Percentiles rank a stretch among this genome's conserved stretches.
Evolutionary conservation across 257 asterid species (phyloP).

Genomic region (Cynanchum wilfordii): DNA sequence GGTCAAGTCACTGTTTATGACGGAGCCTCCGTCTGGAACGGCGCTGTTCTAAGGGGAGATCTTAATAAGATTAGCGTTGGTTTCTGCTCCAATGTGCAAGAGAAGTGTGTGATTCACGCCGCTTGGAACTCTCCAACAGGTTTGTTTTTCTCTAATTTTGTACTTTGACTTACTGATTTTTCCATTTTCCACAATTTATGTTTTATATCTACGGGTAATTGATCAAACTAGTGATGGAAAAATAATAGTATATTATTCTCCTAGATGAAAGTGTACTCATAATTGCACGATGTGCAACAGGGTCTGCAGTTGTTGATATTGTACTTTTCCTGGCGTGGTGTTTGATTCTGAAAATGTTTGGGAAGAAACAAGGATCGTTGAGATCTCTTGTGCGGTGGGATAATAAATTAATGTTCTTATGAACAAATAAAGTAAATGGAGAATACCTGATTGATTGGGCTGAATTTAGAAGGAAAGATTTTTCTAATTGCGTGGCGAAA

Average conservation of each 20-base stretch:
- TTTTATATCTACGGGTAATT: not conserved
- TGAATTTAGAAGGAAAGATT: not conserved
- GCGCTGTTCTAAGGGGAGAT: slow-evolving; percentile 79
- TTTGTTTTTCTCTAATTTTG: slow-evolving; percentile 8
- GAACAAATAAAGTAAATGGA: not conserved
- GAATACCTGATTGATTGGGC: not conserved
- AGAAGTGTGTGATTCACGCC: slow-evolving; percentile 76
- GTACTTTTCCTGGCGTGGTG: not conserved
- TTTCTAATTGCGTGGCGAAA: not conserved
- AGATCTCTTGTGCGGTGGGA: not conserved
- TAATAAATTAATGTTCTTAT: not conserved
- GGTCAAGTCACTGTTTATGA: slow-evolving; percentile 90
- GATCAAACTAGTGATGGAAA: not conserved
- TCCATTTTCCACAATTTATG: not conserved
- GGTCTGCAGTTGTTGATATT: no score
- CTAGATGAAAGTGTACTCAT: not conserved
- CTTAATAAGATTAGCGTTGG: slow-evolving; percentile 81
- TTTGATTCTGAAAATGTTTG: not conserved
- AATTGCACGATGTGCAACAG: not conserved
- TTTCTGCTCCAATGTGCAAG: slow-evolving; percentile 83
- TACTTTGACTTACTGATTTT: not conserved
- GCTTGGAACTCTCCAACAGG: slow-evolving; percentile 95
- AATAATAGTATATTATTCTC: not conserved
- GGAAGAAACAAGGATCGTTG: not conserved
- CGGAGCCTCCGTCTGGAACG: slow-evolving; percentile 89